Base-by-base conservation (phyloP, 441 rosid species). In the Jatropha podagrica region DNA sequence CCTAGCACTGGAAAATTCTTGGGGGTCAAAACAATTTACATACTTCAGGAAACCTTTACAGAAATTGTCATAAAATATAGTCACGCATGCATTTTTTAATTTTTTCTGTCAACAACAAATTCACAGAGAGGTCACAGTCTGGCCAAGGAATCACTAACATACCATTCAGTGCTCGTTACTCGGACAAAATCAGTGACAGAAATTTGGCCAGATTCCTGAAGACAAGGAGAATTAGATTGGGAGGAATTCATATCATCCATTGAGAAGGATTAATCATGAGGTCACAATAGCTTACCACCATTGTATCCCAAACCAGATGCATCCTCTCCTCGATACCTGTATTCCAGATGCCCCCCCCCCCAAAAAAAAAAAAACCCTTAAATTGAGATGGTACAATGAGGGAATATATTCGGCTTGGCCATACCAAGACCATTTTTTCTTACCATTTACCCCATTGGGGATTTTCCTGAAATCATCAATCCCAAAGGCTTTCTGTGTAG, bases 371-470 rank as follows among this genome's bases (percentile, higher is more conserved):
- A 5, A 75, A 69, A 77, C 58, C 27, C 15, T 71, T 41, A 72
- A 65, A 73, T 41, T 51, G 48, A 44, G 55, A 41, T 73, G 56
- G 68, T 7, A 62, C 8, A 69, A 42, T 10, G 61, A 62, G 58
- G 15, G 26, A n/a, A 44, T 23, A 71, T 4, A 76, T 68, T 58
- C 63, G 63, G 44, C 55, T 79, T 72, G 42, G 27, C 71, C 11
- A 75, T 48, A 61, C 62, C 38, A 74, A 70, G 79, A 78, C 76
- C 69, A 44, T 65, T 54, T 74, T 65, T 79, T 68, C 65, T 86
- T 90, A 92, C 98, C 99, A 76, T 96, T 96, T 66, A 96, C 95
- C 59, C 98, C 98, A 71, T 93, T 94, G 27, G 98, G 97, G 40
- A 92, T 96, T 80, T 87, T 92, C 68, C 92, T 92, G 83, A 96